Base-by-base conservation (phyloP, 225 moss, liverwort and hornwort genomes). In the Polytrichum formosum region DNA sequence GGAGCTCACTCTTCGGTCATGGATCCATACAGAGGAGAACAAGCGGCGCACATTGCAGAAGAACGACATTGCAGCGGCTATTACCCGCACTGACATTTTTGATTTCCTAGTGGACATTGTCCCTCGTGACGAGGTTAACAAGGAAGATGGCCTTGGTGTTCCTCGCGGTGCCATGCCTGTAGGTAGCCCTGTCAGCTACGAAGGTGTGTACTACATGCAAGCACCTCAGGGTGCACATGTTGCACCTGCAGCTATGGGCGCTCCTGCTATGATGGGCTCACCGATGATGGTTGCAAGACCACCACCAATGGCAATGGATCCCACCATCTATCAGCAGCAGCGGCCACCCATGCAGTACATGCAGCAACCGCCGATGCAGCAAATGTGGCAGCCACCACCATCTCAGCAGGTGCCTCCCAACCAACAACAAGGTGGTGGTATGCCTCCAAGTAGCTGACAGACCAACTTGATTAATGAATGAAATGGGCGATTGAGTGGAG, bases 261-360 rank as follows among this genome's bases (percentile, higher is more conserved):
- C 67, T 30, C 75, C 81, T 35, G 85, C 85, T 70, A 89, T 93
- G 91, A 87, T 96, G 96, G 96, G 91, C 33, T 91, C 90, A 35
- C 83, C 93, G 20, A 91, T 96, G 90, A 97, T 94, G 97, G 89
- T 92, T 10, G 93, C 91, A 67, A 80, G 88, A n/a, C 82, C 82
- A 26, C 82, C 85, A 22, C 73, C 72, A 29, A 85, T 85, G 82
- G 75, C 79, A 0, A 82, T 88, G 85, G 88, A 88, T 55, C 82
- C 88, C 60, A 82, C 77, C 68, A 84, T 92, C 84, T 86, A 86
- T 53, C 75, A 83, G 77, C 88, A 82, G 75, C 71, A 74, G 18
- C 83, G 89, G 21, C 78, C 84, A 20, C 79, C 78, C 1, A 82
- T 87, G 86, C 77, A 81, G 31, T 90, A 90, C 66, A 82, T 86